Conservation (phyloP, 1,284 basidiomycete genomes). For the Lignosus rhinocerotis region DNA sequence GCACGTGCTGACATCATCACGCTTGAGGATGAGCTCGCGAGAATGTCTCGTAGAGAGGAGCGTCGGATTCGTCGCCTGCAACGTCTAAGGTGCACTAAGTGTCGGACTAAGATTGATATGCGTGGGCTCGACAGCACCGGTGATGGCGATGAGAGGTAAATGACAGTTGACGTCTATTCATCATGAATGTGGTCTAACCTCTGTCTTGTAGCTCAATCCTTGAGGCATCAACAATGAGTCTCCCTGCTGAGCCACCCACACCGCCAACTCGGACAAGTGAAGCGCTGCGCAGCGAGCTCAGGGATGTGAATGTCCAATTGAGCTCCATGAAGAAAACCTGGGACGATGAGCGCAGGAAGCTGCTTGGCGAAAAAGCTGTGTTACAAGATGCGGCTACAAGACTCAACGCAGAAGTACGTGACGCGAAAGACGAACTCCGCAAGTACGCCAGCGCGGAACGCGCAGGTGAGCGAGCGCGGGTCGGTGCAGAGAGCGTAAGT, state of each 20-base stretch:
- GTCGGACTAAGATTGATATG: conserved; percentile 60
- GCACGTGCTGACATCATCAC: conserved; percentile 54
- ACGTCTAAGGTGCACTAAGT: conserved; percentile 63
- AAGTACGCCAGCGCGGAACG: conserved; percentile 53
- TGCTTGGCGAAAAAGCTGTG: conserved; percentile 68
- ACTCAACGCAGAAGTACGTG: conserved; percentile 59
- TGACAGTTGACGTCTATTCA: background rate
- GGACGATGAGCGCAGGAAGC: conserved; percentile 60
- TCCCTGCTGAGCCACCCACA: conserved; percentile 59
- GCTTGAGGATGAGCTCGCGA: conserved; percentile 69
- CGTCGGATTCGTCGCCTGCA: conserved; percentile 58
- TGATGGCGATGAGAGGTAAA: conserved; percentile 62
- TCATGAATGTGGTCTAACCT: background rate
- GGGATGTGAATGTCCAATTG: conserved; percentile 61
- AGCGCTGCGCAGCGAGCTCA: conserved; percentile 55
- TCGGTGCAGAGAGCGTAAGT: conserved; percentile 58
- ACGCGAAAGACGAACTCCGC: conserved; percentile 55
- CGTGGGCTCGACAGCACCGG: conserved; percentile 38
- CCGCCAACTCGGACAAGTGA: conserved; percentile 67
- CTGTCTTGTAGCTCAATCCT: conserved; percentile 44
- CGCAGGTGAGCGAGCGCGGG: conserved; percentile 44
- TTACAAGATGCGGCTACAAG: conserved; percentile 68
- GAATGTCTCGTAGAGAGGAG: conserved; percentile 63
- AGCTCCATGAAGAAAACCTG: conserved; percentile 62
- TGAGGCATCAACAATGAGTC: conserved; percentile 47